Evolutionary conservation across 257 asterid species (phyloP).

Genomic region (Buddleja alternifolia): DNA sequence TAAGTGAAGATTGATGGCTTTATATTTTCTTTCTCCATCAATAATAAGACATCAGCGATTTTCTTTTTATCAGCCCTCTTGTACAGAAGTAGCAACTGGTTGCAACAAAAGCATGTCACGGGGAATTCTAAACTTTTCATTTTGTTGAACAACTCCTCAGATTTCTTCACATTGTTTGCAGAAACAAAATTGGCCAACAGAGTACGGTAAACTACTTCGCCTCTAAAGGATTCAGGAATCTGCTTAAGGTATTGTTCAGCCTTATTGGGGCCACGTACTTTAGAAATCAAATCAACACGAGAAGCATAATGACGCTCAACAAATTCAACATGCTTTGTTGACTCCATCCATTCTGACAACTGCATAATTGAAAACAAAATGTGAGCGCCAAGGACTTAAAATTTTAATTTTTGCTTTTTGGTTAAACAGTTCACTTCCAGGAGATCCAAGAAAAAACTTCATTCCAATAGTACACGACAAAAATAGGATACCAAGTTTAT

Average conservation of each 20-base stretch:
- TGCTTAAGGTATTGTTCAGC: slow-evolving; percentile 60
- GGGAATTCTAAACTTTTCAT: slow-evolving; percentile 63
- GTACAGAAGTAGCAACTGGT: slow-evolving; percentile 75
- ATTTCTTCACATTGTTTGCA: slow-evolving; percentile 41
- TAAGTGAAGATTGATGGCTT: slow-evolving; percentile 66
- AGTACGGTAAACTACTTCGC: slow-evolving; percentile 61
- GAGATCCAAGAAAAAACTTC: slow-evolving; percentile 9
- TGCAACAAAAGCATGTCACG: slow-evolving; percentile 51
- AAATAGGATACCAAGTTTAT: neutral
- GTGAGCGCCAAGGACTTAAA: slow-evolving; percentile 22
- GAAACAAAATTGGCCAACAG: slow-evolving; percentile 65
- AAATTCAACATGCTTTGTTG: slow-evolving; percentile 46
- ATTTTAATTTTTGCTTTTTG: neutral
- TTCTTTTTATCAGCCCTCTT: slow-evolving; percentile 60
- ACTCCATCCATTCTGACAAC: slow-evolving; percentile 79
- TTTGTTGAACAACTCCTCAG: slow-evolving; percentile 67
- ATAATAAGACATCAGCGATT: slow-evolving; percentile 61
- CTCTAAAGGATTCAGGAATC: slow-evolving; percentile 64
- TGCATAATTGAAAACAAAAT: slow-evolving; percentile 41
- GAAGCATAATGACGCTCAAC: slow-evolving; percentile 51
- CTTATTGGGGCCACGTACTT: slow-evolving; percentile 53
- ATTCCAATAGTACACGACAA: neutral
- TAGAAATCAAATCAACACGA: slow-evolving; percentile 71
- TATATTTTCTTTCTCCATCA: slow-evolving; percentile 72
- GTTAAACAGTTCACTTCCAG: neutral